Evolutionary conservation across 1,284 basidiomycete genomes (phyloP).

Genomic region (Ustilago vetiveriae): DNA sequence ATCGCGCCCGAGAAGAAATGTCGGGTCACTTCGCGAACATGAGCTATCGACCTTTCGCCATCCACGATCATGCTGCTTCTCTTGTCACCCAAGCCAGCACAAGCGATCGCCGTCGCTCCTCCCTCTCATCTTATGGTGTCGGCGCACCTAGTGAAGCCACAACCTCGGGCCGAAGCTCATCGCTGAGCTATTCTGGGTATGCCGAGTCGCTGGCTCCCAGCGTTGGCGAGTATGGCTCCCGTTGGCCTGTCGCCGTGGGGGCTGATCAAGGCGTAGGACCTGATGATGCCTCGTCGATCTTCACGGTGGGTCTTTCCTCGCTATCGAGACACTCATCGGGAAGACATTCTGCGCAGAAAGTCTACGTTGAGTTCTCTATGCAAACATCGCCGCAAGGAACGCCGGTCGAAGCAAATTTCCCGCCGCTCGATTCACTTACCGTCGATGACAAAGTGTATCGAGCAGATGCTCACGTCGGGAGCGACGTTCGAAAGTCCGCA

Average conservation of each 20-base stretch:
- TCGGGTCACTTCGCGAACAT: conserved; percentile 35
- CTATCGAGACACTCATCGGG: conserved; percentile 10
- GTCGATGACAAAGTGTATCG: conserved; percentile 6
- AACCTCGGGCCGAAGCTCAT: conserved; percentile 12
- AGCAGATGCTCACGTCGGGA: conserved; percentile 69
- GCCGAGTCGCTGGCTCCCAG: conserved; percentile 8
- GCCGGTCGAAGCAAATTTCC: conserved; percentile 78
- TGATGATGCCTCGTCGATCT: conserved; percentile 9
- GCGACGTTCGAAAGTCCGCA: conserved; percentile 12
- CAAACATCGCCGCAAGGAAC: conserved; percentile 71
- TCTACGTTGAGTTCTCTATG: conserved; percentile 46
- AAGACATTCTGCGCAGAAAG: conserved; percentile 11
- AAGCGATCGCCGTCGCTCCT: conserved; percentile 6
- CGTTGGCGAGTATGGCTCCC: conserved; percentile 25
- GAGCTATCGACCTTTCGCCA: conserved; percentile 50
- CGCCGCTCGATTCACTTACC: conserved; percentile 67
- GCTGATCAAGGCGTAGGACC: conserved; percentile 20
- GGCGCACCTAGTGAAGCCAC: not conserved
- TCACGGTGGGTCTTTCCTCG: not conserved
- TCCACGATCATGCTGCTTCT: conserved; percentile 46
- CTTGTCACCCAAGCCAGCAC: conserved; percentile 6
- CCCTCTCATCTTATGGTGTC: conserved; percentile 2
- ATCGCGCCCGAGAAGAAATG: conserved; percentile 34
- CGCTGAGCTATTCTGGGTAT: conserved; percentile 13
- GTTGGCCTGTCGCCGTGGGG: conserved; percentile 44